Evolutionary conservation across 2,329 filamentous ascomycete species (phyloP).

Genomic region (Leptodontidium sp.): DNA sequence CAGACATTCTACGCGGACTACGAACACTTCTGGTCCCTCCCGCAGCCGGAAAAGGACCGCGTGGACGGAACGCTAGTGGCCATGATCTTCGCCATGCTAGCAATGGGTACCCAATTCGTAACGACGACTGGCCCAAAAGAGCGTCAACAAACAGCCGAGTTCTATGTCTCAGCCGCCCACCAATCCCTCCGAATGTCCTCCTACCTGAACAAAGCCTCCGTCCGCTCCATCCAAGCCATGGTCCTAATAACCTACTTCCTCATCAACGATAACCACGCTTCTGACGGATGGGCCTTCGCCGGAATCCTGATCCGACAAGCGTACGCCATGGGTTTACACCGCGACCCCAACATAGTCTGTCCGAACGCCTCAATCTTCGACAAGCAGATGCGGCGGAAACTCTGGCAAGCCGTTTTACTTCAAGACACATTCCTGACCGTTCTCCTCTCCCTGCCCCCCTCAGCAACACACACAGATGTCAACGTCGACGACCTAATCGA

Average conservation of each 20-base stretch:
- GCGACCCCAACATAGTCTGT: slow-evolving; percentile 78
- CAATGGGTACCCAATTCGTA: slow-evolving; percentile 81
- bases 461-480: slow-evolving; percentile 81
- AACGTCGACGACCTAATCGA: slow-evolving; percentile 76
- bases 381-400: slow-evolving; percentile 79
- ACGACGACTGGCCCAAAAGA: slow-evolving; percentile 63
- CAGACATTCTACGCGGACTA: slow-evolving; percentile 81
- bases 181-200: slow-evolving; percentile 79
- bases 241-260: slow-evolving; percentile 84
- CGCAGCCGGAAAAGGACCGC: slow-evolving; percentile 62
- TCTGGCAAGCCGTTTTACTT: slow-evolving; percentile 83
- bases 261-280: slow-evolving; percentile 86
- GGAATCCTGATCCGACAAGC: slow-evolving; percentile 80
- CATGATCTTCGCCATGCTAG: slow-evolving; percentile 79
- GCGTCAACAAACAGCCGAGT: slow-evolving; percentile 79
- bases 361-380: slow-evolving; percentile 73
- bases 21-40: slow-evolving; percentile 77
- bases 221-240: slow-evolving; percentile 81
- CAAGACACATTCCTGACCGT: slow-evolving; percentile 86
- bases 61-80: slow-evolving; percentile 75
- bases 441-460: slow-evolving; percentile 78
- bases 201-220: slow-evolving; percentile 77
- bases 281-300: slow-evolving; percentile 83
- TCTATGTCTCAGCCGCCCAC: slow-evolving; percentile 82
- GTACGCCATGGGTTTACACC: slow-evolving; percentile 82